Evolutionary conservation across 257 asterid species (phyloP), one percentile per base, ranked within the genome.

Genomic region (Apocynum venetum): DNA sequence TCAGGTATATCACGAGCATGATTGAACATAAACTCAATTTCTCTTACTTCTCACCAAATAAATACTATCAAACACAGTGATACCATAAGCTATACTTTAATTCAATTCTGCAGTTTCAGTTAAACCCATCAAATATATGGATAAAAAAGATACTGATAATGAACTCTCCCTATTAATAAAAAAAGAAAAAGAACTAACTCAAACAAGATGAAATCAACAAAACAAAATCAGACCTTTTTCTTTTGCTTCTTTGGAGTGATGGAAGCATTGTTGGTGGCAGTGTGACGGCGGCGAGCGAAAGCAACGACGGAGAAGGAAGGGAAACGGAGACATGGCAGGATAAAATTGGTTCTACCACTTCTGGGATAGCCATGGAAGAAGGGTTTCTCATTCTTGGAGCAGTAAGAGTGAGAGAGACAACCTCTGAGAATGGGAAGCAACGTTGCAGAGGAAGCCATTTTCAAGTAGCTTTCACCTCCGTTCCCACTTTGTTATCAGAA

Each of bases 251-350:
- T 84, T 60, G 96, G 75, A 49, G 88, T 36, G 57, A 77, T 49
- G 25, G 89, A 64, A 49, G 85, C 53, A 67, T 85, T 63, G 73
- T 75, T 73, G 85, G 73, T 3, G 72, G 60, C 65, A n/a, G 77
- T 82, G 59, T 77, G 80, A 17, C 93, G 93, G 82, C 95, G 93
- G 89, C 88, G 83, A 85, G 89, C 81, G 83, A 86, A 89, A 63
- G 83, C 77, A 78, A 89, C 84, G 64, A 78, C 66, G 63, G 89
- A 61, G 84, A 86, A 77, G 76, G 85, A 84, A 68, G 82, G 73
- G 38, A 81, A 75, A 2, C 71, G 76, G 57, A 63, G 87, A n/a
- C 63, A 83, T 11, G 81, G 82, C 74, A 69, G 77, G 71, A 73
- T 52, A 13, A 76, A 49, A 74, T 69, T 87, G 81, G 80, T 64